phyloP scores from a whole-genome alignment of 768 basidiomycete genomes.

The Lactarius sp. region DNA sequence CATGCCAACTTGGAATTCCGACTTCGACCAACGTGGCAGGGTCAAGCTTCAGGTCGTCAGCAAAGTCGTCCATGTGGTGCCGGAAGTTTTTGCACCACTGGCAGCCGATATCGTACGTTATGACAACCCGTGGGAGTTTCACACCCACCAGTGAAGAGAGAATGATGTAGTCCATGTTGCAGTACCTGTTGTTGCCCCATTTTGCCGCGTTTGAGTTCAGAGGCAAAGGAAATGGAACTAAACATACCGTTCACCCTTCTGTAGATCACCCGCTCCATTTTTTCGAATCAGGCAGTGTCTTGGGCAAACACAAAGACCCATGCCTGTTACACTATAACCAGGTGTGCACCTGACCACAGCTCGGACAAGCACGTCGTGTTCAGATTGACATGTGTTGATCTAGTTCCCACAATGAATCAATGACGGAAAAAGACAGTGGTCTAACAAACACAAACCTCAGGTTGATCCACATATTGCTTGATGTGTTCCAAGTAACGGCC shows the following conservation, averaged over 20 bases:
- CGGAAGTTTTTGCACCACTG: constrained; percentile 7
- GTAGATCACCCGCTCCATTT: constrained; percentile 1
- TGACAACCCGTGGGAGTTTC: background rate
- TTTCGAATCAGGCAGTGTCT: background rate
- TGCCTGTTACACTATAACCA: no score
- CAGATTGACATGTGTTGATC: no score
- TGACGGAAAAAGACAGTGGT: no score
- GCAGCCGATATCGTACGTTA: constrained; percentile 8
- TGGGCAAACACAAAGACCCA: no score
- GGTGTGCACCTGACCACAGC: no score
- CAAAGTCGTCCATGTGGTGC: background rate
- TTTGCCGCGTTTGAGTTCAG: no score
- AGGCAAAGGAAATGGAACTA: no score
- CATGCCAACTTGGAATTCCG: constrained; percentile 8
- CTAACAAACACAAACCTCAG: no score
- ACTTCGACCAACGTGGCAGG: background rate
- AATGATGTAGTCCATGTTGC: background rate
- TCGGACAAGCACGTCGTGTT: no score
- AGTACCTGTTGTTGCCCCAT: background rate
- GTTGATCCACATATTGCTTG: no score
- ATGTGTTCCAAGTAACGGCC: no score
- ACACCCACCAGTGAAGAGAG: background rate
- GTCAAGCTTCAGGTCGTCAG: background rate
- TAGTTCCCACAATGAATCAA: no score
- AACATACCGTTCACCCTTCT: constrained; percentile 6